These are phyloP conservation scores for Macrophomina pseudophaseolina DNA, from an alignment of 2,329 filamentous ascomycete species.

Conservation along the genomic window DNA sequence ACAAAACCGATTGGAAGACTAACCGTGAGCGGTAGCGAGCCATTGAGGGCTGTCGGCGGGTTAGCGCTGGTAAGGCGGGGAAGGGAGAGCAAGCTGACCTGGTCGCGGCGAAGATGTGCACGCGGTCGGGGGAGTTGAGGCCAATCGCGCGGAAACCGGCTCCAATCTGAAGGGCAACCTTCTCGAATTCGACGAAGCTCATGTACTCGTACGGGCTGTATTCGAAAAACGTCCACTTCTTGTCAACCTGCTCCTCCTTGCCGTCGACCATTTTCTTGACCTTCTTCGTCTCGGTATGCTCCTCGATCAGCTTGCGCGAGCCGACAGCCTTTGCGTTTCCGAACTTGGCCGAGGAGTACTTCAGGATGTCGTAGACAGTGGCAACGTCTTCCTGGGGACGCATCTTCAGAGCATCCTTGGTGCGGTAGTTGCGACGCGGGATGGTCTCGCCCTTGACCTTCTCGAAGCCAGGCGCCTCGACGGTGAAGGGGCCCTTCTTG, in stretches of 20 bases:
- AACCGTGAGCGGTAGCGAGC: slow-evolving; percentile 79
- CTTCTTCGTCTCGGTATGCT: slow-evolving; percentile 85
- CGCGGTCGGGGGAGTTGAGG: slow-evolving; percentile 66
- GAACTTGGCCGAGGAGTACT: slow-evolving; percentile 65
- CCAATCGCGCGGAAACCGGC: slow-evolving; percentile 77
- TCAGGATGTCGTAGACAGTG: slow-evolving; percentile 81
- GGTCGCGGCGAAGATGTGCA: slow-evolving; percentile 86
- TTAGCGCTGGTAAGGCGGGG: slow-evolving; percentile 20
- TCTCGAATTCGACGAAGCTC: slow-evolving; percentile 80
- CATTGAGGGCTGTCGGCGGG: slow-evolving; percentile 68
- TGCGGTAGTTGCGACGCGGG: slow-evolving; percentile 74
- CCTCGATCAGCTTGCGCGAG: slow-evolving; percentile 73
- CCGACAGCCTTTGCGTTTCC: slow-evolving; percentile 63
- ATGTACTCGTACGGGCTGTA: slow-evolving; percentile 77
- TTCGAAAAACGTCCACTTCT: slow-evolving; percentile 91
- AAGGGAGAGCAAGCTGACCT: slow-evolving; percentile 49
- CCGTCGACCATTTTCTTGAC: slow-evolving; percentile 87
- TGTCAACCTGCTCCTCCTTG: slow-evolving; percentile 78
- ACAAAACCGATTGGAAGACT: slow-evolving; percentile 29
- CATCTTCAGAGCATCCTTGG: slow-evolving; percentile 71
- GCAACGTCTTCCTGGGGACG: slow-evolving; percentile 71
- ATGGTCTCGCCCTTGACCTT: slow-evolving; percentile 81
- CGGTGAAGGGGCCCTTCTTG: slow-evolving; percentile 74
- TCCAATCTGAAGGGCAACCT: slow-evolving; percentile 70
- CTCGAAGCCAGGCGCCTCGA: slow-evolving; percentile 71